Evolutionary conservation across 1,139 yeast genomes (phyloP), one percentile per base, ranked within the genome.

Genomic region (Yamadazyma triangularis): DNA sequence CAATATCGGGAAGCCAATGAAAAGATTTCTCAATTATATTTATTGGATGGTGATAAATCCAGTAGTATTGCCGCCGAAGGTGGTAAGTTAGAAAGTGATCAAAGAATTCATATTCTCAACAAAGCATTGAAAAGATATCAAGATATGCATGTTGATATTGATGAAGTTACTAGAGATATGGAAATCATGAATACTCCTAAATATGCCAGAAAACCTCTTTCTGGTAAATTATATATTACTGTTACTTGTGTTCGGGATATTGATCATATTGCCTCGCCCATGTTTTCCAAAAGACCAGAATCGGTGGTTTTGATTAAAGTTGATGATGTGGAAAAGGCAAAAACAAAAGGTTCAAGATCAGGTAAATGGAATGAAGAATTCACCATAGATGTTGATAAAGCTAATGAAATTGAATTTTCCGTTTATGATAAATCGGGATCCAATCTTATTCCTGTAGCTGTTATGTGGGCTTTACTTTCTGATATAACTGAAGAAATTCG

Each of bases 401-500:
- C 95, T 16, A 85, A 89, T 51, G 98, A 91, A 60, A 70, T 89
- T 29, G 96, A 89, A 48, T 66, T 91, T 37, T 77, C 89, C 1
- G 87, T 91, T 4, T 87, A 82, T 55, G 98, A 91, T 54, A 81
- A 81, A 45, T 67, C 73, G 10, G 84, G 84, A 27, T 73, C 70
- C 32, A 71, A 70, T 27, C 59, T 69, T 35, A 77, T 83, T 5
- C 97, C 98, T 0, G 95, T 91, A n/a, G 98, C 95, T 3, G 70
- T 91, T 26, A 77, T 85, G 47, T 91, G 97, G 97, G 73, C 89
- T 23, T 72, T 91, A 25, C 70, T 91, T 23, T 79, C 94, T 4
- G 98, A 91, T 55, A 74, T 91, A 30, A 88, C 94, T 1, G 98
- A 91, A 60, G 97, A 91, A 43, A 71, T 91, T 34, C 86, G 98